A percentile compares a stretch with the other conserved stretches of the same genome.
phyloP scores from a whole-genome alignment of 2,329 filamentous ascomycete genomes.

The Cladosporium sp. region DNA sequence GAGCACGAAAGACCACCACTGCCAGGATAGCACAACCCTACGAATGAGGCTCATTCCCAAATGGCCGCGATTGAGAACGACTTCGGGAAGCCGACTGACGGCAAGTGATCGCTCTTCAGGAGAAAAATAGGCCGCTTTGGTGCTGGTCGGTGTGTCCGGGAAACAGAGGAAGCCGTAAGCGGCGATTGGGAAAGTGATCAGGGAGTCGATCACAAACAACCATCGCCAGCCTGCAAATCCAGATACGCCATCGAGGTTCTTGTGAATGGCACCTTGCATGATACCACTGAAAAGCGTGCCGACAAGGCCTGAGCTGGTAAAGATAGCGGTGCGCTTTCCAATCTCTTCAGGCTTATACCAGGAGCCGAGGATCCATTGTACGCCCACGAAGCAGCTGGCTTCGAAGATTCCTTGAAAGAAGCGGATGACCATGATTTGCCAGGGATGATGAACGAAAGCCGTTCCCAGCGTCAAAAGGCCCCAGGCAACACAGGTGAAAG shows the following conservation, averaged over 20 bases:
- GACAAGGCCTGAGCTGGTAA: slow-evolving; percentile 6
- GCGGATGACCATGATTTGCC: slow-evolving; percentile 56
- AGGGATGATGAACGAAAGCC: slow-evolving; percentile 47
- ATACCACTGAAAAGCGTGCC: slow-evolving; percentile 10
- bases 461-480: slow-evolving; percentile 52
- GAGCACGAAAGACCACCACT: slow-evolving; percentile 26
- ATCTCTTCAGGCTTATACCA: slow-evolving; percentile 24
- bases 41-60: slow-evolving; percentile 22
- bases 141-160: slow-evolving; percentile 35
- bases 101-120: slow-evolving; percentile 19
- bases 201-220: slow-evolving; percentile 53
- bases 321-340: slow-evolving; percentile 13
- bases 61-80: slow-evolving; percentile 19
- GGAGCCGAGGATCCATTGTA: slow-evolving; percentile 23
- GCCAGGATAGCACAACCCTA: slow-evolving; percentile 23
- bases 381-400: slow-evolving; percentile 25
- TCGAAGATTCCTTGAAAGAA: slow-evolving; percentile 38
- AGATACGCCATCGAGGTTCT: slow-evolving; percentile 35
- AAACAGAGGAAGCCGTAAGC: slow-evolving; percentile 51
- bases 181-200: slow-evolving; percentile 50
- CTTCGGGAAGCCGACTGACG: slow-evolving; percentile 22
- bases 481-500: slow-evolving; percentile 51
- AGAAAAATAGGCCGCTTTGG: slow-evolving; percentile 15
- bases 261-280: slow-evolving; percentile 16
- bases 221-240: slow-evolving; percentile 42